These are phyloP conservation scores for Termitomyces titanicus DNA, from an alignment of 768 basidiomycete genomes.

Conservation along the genomic window DNA sequence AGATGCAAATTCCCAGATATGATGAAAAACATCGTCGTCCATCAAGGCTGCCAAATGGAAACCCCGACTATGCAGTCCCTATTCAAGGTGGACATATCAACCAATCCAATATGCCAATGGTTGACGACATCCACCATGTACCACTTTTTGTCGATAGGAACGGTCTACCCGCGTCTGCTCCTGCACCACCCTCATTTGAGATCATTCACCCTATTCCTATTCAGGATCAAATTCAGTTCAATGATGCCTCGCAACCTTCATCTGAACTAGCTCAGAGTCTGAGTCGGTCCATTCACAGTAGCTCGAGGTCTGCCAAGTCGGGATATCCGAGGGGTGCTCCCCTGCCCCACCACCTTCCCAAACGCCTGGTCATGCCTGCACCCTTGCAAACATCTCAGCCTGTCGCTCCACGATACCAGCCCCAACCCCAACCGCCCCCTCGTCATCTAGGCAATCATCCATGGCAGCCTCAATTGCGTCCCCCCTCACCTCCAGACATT, in stretches of 20 bases:
- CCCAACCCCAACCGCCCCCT: constrained; percentile 7
- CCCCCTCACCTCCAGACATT: constrained; percentile 6
- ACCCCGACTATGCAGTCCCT: not conserved
- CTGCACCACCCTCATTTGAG: constrained; percentile 4
- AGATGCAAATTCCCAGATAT: constrained; percentile 13
- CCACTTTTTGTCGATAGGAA: constrained; percentile 11
- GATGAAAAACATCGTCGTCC: constrained; percentile 15
- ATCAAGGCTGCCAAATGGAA: constrained; percentile 3
- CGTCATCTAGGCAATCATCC: constrained; percentile 3
- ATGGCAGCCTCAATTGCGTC: constrained; percentile 12
- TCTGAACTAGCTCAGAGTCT: constrained; percentile 1
- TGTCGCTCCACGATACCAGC: constrained; percentile 12
- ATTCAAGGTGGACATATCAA: constrained; percentile 1
- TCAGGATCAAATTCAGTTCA: not conserved
- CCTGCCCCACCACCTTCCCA: constrained; percentile 45
- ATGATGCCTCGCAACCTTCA: not conserved
- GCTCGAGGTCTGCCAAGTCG: constrained; percentile 13
- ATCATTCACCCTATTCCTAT: not conserved
- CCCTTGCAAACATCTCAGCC: constrained; percentile 45
- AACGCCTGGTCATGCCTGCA: constrained; percentile 70
- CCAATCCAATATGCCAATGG: constrained; percentile 3
- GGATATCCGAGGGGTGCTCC: constrained; percentile 12
- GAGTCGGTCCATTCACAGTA: constrained; percentile 12
- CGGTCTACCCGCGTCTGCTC: constrained; percentile 8
- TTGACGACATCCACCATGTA: constrained; percentile 7